phyloP scores from a whole-genome alignment of 176 grass and related monocot species.

The Phoenix roebelenii region DNA sequence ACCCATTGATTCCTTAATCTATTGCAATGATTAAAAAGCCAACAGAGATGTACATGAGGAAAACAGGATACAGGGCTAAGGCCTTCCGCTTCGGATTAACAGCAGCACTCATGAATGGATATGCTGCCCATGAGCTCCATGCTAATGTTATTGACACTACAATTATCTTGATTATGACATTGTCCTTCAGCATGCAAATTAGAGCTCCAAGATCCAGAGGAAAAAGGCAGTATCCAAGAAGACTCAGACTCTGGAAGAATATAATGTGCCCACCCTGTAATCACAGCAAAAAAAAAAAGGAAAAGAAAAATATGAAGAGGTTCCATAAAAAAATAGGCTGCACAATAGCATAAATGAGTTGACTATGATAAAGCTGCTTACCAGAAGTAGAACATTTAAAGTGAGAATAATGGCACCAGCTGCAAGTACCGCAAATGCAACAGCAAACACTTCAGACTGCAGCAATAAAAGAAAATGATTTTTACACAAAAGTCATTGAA shows the following conservation, averaged over 20 bases:
- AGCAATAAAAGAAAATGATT: no score
- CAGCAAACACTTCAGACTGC: constrained; percentile 1
- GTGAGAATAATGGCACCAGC: constrained; percentile 1
- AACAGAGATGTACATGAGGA: constrained; percentile 4
- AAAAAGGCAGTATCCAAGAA: constrained; percentile 5
- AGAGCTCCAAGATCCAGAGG: constrained; percentile 2
- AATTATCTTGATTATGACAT: constrained; percentile 5
- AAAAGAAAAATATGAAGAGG: background rate
- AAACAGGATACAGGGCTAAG: background rate
- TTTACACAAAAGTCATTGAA: no score
- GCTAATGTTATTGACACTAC: background rate
- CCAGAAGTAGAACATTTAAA: constrained; percentile 2
- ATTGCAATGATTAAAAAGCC: constrained; percentile 1
- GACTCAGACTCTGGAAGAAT: background rate
- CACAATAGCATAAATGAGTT: no score
- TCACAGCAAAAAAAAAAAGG: background rate
- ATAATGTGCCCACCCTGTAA: constrained; percentile 4
- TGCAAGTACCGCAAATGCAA: constrained; percentile 2
- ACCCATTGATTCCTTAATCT: background rate
- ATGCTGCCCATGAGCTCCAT: constrained; percentile 4
- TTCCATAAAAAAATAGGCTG: background rate
- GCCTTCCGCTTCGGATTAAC: background rate
- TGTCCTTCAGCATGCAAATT: background rate
- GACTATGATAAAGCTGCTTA: background rate
- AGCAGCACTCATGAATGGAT: background rate